Evolutionary conservation across 1,139 yeast species (phyloP), one percentile per base, ranked within the genome.

Genomic region (Blastobotrys arbuscula): DNA sequence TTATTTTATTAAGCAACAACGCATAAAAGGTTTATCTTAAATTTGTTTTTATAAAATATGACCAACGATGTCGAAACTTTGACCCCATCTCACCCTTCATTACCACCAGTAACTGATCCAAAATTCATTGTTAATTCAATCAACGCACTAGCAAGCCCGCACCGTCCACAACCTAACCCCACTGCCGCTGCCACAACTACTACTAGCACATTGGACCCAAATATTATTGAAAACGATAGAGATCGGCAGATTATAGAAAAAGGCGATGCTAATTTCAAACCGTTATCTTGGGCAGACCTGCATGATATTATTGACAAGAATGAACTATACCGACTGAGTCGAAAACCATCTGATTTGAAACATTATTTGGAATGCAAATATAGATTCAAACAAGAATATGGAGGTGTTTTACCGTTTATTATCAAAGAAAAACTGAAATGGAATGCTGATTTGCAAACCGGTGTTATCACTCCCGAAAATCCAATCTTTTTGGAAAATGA

Each of bases 311-410:
- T 66, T 13, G 53, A 59, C 20, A 34, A 53, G 58, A 59, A 65
- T 44, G 58, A 60, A 23, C 57, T 69, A 39, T 50, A 53, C 6
- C 51, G 51, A n/a, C 54, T 70, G 23, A 51, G 59, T 15, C 60
- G 74, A 2, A 59, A 61, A 23, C 71, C 72, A 3, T 58, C 63
- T 10, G 70, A 67, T 44, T 51, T 66, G 24, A 50, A 53, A n/a
- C 49, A 53, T 28, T 70, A 70, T 49, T 52, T 60, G 4, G 44
- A 54, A 8, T 66, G 70, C 56, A 70, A 69, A 47, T 51, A 57
- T 19, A 46, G 50, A 19, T 58, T 55, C 38, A 51, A 56, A 31
- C 34, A 37, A 21, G 50, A 55, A 23, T 61, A 65, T 46, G 68
- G 72, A 13, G 62, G 65, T 4, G 63, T 66, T 1, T 57, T 66